Evolutionary conservation across 306 rosid species (phyloP).

Genomic region (Quercus robur): DNA sequence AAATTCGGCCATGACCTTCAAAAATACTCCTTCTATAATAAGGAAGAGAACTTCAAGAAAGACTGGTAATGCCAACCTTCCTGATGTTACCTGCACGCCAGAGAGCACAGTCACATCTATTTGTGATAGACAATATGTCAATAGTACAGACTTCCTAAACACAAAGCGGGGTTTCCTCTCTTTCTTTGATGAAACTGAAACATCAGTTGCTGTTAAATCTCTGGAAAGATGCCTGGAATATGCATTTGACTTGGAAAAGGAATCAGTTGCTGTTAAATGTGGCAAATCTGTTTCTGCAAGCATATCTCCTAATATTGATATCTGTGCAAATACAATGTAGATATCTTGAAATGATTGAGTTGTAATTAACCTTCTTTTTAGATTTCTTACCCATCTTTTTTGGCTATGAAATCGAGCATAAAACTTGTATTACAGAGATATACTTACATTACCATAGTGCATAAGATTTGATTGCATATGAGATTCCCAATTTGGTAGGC

Average conservation of each 20-base stretch:
- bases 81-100: conserved; percentile 8
- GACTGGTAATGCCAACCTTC: background rate
- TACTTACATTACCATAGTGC: background rate
- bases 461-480: background rate
- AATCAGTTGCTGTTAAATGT: conserved; percentile 1
- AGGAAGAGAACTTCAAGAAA: conserved; percentile 42
- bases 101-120: background rate
- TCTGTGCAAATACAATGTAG: background rate
- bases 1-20: conserved; percentile 48
- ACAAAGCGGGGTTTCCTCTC: conserved; percentile 17
- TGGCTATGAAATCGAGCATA: background rate
- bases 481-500: background rate
- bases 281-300: background rate
- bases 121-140: background rate
- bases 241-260: conserved; percentile 21
- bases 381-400: background rate
- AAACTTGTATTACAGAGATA: background rate
- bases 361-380: background rate
- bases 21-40: conserved; percentile 53
- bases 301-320: background rate
- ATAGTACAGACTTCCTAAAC: conserved; percentile 3
- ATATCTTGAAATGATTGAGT: background rate
- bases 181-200: background rate
- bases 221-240: conserved; percentile 28
- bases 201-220: conserved; percentile 15